Conservation (phyloP, 2,329 filamentous ascomycete genomes). For the Penicillium sclerotigenum region DNA sequence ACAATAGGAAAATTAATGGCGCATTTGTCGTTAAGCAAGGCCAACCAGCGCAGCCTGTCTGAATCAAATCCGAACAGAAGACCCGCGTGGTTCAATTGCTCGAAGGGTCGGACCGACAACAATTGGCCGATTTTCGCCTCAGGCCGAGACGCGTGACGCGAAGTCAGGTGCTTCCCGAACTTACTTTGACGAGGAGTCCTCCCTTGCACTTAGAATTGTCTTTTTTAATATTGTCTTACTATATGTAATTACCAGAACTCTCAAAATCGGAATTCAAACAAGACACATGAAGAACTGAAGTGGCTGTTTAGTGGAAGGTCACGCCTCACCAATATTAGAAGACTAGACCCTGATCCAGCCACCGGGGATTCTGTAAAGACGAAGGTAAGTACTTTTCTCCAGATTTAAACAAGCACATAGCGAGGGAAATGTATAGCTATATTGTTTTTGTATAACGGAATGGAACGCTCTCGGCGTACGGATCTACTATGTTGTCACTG, state of each 20-base stretch:
- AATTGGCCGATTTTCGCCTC: conserved; percentile 24
- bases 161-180: conserved; percentile 26
- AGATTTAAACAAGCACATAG: too few relatives aligned
- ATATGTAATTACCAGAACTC: not conserved
- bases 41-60: not conserved
- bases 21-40: not conserved
- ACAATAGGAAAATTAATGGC: not conserved
- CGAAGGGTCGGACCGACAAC: conserved; percentile 15
- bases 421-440: too few relatives aligned
- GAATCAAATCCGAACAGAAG: not conserved
- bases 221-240: not conserved
- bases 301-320: too few relatives aligned
- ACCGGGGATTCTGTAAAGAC: too few relatives aligned
- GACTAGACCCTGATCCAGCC: too few relatives aligned
- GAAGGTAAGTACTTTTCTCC: too few relatives aligned
- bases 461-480: too few relatives aligned
- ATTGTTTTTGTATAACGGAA: too few relatives aligned
- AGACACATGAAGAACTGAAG: not conserved
- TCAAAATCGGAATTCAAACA: not conserved
- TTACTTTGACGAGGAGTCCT: not conserved
- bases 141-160: conserved; percentile 33
- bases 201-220: not conserved
- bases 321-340: too few relatives aligned
- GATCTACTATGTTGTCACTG: not conserved
- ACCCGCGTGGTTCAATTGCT: not conserved